Evolutionary conservation across 805 yeast species (phyloP).

Genomic region (Saccharomycopsis schoenii): DNA sequence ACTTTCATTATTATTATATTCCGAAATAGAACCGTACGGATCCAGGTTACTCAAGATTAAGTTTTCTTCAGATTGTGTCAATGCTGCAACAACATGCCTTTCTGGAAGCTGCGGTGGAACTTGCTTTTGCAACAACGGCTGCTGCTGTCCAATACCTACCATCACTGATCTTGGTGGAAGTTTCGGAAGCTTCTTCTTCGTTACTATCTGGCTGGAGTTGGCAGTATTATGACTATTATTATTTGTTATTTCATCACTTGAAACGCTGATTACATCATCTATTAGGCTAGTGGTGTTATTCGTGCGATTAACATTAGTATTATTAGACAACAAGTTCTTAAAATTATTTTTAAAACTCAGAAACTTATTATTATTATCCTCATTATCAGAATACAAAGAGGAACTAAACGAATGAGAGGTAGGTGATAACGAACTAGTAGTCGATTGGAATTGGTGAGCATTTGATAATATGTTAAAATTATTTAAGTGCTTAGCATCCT

Average conservation of each 20-base stretch:
- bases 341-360: slow-evolving; percentile 3
- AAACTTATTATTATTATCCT: slow-evolving; percentile 4
- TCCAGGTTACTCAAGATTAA: not conserved
- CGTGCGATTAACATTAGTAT: not conserved
- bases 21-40: not conserved
- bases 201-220: not conserved
- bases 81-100: not conserved
- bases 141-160: not conserved
- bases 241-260: not conserved
- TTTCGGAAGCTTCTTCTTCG: not conserved
- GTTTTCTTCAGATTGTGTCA: not conserved
- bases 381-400: not conserved
- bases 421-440: not conserved
- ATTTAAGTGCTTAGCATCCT: slow-evolving; percentile 5
- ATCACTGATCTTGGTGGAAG: not conserved
- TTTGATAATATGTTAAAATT: slow-evolving; percentile 15
- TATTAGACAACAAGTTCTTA: slow-evolving; percentile 3
- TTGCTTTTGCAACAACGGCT: not conserved
- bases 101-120: not conserved
- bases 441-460: slow-evolving; percentile 1
- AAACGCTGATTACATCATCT: not conserved
- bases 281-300: not conserved
- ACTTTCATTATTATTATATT: not conserved
- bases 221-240: not conserved
- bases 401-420: not conserved